Conservation (phyloP, 352 stramenopile genomes). For the Pythium myriotylum region DNA sequence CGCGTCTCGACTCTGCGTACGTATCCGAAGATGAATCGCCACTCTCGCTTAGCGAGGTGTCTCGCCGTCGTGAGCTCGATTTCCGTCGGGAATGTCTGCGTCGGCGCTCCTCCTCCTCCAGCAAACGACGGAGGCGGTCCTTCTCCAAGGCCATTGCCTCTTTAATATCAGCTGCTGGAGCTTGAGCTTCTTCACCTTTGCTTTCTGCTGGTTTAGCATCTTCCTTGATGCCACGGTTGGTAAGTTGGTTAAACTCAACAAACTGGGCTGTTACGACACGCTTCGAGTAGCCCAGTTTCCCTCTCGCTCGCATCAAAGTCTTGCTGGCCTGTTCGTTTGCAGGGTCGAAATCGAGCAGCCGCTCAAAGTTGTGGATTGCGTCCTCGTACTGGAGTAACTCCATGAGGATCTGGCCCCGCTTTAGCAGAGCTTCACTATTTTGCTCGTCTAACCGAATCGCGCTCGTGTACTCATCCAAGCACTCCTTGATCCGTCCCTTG, state of each 20-base stretch:
- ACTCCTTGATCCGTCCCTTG: constrained; percentile 35
- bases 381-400: constrained; percentile 38
- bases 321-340: constrained; percentile 14
- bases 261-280: constrained; percentile 1
- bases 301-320: constrained; percentile 30
- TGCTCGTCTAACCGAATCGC: constrained; percentile 37
- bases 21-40: constrained; percentile 16
- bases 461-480: constrained; percentile 40
- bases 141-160: constrained; percentile 22
- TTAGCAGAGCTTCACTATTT: constrained; percentile 23
- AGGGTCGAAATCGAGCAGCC: constrained; percentile 23
- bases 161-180: neutral
- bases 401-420: constrained; percentile 29
- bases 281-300: constrained; percentile 25
- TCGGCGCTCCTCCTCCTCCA: constrained; percentile 34
- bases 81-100: constrained; percentile 18
- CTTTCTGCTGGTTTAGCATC: neutral
- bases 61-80: constrained; percentile 1
- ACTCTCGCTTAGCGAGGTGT: neutral
- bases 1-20: constrained; percentile 13
- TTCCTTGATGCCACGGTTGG: neutral
- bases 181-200: neutral
- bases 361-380: constrained; percentile 41
- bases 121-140: constrained; percentile 35
- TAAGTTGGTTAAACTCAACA: constrained; percentile 4